A percentile compares a stretch with the other conserved stretches of the same genome.
phyloP scores from a whole-genome alignment of 1,284 basidiomycete species.

The Coriolopsis trogii region DNA sequence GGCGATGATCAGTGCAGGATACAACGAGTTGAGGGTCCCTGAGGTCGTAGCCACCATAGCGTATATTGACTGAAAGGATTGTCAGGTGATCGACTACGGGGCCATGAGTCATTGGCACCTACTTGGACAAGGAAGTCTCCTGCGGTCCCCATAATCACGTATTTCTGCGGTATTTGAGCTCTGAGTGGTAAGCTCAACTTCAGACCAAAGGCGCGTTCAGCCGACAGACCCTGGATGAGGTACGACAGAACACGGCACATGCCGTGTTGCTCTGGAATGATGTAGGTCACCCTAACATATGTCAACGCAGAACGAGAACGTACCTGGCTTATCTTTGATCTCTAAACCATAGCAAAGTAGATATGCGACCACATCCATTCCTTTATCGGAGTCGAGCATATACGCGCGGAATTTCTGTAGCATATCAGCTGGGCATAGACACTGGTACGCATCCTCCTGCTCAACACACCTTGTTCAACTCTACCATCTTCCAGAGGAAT shows the following conservation, averaged over 20 bases:
- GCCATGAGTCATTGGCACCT: conserved; percentile 34
- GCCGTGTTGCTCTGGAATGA: conserved; percentile 78
- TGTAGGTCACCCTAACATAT: not conserved
- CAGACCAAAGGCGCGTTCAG: conserved; percentile 76
- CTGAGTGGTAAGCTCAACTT: conserved; percentile 67
- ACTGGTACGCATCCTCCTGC: not conserved
- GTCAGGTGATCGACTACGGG: no score
- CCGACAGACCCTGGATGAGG: conserved; percentile 89
- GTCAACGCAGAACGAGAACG: conserved; percentile 32
- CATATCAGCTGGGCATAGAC: not conserved
- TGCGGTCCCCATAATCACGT: conserved; percentile 71
- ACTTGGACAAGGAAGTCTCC: conserved; percentile 90
- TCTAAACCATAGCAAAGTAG: conserved; percentile 82
- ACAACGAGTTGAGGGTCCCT: conserved; percentile 79
- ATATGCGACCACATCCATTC: conserved; percentile 75
- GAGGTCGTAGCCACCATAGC: conserved; percentile 88
- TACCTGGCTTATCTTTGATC: conserved; percentile 89
- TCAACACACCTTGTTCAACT: conserved; percentile 79
- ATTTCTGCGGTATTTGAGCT: conserved; percentile 73
- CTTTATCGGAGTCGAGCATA: conserved; percentile 78
- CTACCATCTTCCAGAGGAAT: conserved; percentile 89
- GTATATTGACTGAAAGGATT: conserved; percentile 73
- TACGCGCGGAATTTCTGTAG: conserved; percentile 83
- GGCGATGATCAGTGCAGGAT: conserved; percentile 89
- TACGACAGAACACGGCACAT: conserved; percentile 89